Conservation (phyloP, 2,329 filamentous ascomycete genomes). For the Aspergillus pseudonomiae region DNA sequence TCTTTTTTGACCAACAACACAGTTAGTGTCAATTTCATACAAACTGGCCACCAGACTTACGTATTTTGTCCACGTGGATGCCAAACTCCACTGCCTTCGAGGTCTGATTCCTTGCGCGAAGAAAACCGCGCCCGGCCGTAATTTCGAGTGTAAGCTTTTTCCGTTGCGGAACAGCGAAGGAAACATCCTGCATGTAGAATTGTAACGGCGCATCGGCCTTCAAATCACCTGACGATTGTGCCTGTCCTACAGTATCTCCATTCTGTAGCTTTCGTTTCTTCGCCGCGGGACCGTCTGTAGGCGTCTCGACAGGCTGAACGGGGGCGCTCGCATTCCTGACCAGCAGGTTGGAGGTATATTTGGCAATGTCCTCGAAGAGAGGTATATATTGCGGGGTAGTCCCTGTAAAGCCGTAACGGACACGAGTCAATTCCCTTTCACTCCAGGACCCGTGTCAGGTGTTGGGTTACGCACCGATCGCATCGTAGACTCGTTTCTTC, state of each 20-base stretch:
- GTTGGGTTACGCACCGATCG: slow-evolving; percentile 41
- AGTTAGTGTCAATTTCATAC: neutral
- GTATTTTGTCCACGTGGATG: slow-evolving; percentile 52
- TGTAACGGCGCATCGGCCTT: slow-evolving; percentile 39
- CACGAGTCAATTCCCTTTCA: neutral
- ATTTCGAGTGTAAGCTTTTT: slow-evolving; percentile 66
- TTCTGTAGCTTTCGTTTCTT: slow-evolving; percentile 57
- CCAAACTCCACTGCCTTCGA: slow-evolving; percentile 58
- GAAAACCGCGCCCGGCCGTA: slow-evolving; percentile 45
- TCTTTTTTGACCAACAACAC: slow-evolving; percentile 36
- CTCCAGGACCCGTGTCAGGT: neutral
- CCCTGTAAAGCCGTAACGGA: slow-evolving; percentile 27
- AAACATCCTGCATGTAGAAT: slow-evolving; percentile 58
- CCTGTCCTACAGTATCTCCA: slow-evolving; percentile 30
- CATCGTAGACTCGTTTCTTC: slow-evolving; percentile 47
- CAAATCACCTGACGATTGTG: slow-evolving; percentile 35
- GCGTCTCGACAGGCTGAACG: slow-evolving; percentile 29
- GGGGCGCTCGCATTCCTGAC: slow-evolving; percentile 33
- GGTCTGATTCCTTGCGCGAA: slow-evolving; percentile 54
- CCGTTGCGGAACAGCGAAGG: slow-evolving; percentile 63
- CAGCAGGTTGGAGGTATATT: slow-evolving; percentile 45
- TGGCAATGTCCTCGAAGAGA: slow-evolving; percentile 55
- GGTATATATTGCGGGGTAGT: slow-evolving; percentile 40
- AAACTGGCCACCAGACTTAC: slow-evolving; percentile 34
- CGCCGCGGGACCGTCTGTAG: slow-evolving; percentile 39